A percentile compares a stretch with the other conserved stretches of the same genome.
Evolutionary conservation across 257 asterid species (phyloP).

Genomic region (Echium plantagineum): DNA sequence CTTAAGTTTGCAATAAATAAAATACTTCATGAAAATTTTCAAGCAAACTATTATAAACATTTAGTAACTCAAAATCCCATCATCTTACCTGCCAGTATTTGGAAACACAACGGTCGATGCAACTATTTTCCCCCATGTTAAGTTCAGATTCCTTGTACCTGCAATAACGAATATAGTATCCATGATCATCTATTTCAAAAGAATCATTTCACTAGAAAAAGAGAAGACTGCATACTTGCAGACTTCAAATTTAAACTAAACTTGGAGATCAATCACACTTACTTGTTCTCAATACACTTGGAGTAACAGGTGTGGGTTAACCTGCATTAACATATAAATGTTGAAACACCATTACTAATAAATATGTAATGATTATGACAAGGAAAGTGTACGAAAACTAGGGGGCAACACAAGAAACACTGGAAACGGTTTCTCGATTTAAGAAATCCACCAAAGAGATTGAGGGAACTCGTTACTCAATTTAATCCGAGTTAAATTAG

Average conservation of each 20-base stretch:
- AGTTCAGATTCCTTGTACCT: constrained; percentile 88
- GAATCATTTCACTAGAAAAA: too few species aligned
- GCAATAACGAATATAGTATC: background rate
- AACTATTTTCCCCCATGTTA: constrained; percentile 84
- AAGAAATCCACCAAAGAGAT: too few species aligned
- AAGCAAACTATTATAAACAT: background rate
- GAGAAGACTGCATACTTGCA: background rate
- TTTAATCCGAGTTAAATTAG: too few species aligned
- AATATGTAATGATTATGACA: too few species aligned
- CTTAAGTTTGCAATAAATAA: too few species aligned
- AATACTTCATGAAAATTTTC: too few species aligned
- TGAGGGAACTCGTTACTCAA: too few species aligned
- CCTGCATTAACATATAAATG: constrained; percentile 33
- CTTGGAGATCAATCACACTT: constrained; percentile 9
- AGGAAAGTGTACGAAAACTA: too few species aligned
- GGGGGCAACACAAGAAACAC: too few species aligned
- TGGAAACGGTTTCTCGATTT: too few species aligned
- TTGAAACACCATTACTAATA: background rate
- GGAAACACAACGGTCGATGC: constrained; percentile 87
- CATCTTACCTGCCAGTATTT: constrained; percentile 66
- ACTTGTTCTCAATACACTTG: constrained; percentile 77
- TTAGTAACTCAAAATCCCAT: background rate
- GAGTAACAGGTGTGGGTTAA: constrained; percentile 73
- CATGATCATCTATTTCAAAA: background rate
- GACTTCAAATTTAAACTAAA: background rate